Evolutionary conservation across 2,329 filamentous ascomycete genomes (phyloP).

Genomic region (Paraconiothyrium brasiliense): DNA sequence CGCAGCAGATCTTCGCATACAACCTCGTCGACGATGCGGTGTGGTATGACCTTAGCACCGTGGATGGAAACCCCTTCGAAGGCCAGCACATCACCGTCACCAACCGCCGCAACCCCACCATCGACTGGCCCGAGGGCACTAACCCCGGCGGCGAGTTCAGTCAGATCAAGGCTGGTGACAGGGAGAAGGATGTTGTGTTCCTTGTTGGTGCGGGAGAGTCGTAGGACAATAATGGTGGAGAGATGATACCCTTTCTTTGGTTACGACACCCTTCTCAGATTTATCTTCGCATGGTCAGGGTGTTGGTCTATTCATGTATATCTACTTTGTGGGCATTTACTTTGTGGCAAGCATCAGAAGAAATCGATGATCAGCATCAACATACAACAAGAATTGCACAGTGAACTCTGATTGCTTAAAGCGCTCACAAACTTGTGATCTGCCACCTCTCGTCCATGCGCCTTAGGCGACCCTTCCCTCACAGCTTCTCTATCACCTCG

Average conservation of each 20-base stretch:
- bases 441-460: neutral
- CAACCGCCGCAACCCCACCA: slow-evolving; percentile 28
- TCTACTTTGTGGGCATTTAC: neutral
- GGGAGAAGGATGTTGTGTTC: slow-evolving; percentile 37
- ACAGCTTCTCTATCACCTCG: too few relatives aligned
- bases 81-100: slow-evolving; percentile 36
- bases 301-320: neutral
- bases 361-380: neutral
- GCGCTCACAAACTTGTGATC: neutral
- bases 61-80: slow-evolving; percentile 40
- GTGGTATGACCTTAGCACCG: slow-evolving; percentile 37
- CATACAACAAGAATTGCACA: too few relatives aligned
- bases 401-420: too few relatives aligned
- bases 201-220: slow-evolving; percentile 7
- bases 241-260: slow-evolving; percentile 2
- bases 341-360: neutral
- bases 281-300: neutral
- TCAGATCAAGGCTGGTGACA: slow-evolving; percentile 27
- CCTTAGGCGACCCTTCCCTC: too few relatives aligned
- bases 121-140: slow-evolving; percentile 36
- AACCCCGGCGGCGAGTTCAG: slow-evolving; percentile 30
- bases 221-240: neutral
- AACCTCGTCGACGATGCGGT: slow-evolving; percentile 34
- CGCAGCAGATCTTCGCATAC: slow-evolving; percentile 40
- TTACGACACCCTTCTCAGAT: neutral